Percentiles rank a stretch among this genome's conserved stretches.
Conservation (phyloP, 2,329 filamentous ascomycete genomes). For the Beauveria brongniartii region DNA sequence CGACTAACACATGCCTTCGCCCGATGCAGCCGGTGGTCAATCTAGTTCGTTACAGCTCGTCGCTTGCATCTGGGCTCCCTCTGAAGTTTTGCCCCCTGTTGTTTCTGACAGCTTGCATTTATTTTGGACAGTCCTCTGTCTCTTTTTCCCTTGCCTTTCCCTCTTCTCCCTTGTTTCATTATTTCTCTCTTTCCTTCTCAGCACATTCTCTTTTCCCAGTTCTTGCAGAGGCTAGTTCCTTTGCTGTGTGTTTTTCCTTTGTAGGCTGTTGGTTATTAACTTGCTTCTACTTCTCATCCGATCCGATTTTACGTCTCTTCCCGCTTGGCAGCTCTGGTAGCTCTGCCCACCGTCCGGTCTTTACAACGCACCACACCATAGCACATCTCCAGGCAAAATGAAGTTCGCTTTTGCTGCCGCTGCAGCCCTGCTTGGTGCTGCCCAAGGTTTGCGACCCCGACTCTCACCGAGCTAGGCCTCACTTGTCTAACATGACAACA, state of each 20-base stretch:
- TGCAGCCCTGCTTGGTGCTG: slow-evolving; percentile 39
- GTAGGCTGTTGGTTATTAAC: slow-evolving; percentile 18
- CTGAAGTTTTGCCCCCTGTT: background rate
- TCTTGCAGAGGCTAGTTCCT: slow-evolving; percentile 24
- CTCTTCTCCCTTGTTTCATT: slow-evolving; percentile 19
- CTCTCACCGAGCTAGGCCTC: background rate
- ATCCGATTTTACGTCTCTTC: slow-evolving; percentile 13
- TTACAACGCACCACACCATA: slow-evolving; percentile 12
- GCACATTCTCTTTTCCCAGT: slow-evolving; percentile 20
- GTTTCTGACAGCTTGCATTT: slow-evolving; percentile 5
- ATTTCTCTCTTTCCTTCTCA: slow-evolving; percentile 20
- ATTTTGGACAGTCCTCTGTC: slow-evolving; percentile 14
- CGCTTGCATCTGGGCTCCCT: background rate
- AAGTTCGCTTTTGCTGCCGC: slow-evolving; percentile 40
- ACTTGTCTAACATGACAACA: background rate
- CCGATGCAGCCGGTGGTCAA: background rate
- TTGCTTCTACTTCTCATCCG: slow-evolving; percentile 2
- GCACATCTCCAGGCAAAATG: slow-evolving; percentile 35
- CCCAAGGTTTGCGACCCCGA: slow-evolving; percentile 30
- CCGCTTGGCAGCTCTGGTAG: slow-evolving; percentile 15
- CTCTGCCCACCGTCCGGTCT: slow-evolving; percentile 23
- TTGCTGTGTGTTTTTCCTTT: slow-evolving; percentile 15
- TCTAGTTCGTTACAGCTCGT: slow-evolving; percentile 7
- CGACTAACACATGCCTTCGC: slow-evolving; percentile 5
- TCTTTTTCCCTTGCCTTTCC: slow-evolving; percentile 14